These are phyloP conservation scores for Cenchrus americanus DNA, from an alignment of 176 grass and related monocot species.

Conservation along the genomic window DNA sequence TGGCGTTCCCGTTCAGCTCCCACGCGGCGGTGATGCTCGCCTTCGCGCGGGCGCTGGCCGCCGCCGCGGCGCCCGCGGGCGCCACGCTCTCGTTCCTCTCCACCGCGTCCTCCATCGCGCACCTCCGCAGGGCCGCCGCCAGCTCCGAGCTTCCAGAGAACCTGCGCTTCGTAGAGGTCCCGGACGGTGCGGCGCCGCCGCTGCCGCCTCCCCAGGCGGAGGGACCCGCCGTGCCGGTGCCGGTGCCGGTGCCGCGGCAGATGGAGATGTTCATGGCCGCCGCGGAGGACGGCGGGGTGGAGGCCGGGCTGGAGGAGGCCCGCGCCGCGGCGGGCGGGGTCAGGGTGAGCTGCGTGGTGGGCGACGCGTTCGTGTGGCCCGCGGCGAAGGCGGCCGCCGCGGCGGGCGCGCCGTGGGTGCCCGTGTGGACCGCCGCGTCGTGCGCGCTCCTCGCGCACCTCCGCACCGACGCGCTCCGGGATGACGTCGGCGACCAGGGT, in stretches of 20 bases:
- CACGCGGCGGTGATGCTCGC: slow-evolving; percentile 54
- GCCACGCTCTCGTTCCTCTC: slow-evolving; percentile 50
- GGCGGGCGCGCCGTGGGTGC: slow-evolving; percentile 39
- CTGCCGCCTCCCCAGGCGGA: accelerated
- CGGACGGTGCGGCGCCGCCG: slow-evolving; percentile 4
- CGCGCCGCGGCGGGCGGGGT: neutral
- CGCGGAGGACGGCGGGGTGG: slow-evolving; percentile 35
- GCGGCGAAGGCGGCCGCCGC: slow-evolving; percentile 52
- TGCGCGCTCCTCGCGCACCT: slow-evolving; percentile 51
- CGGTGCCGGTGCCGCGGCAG: slow-evolving; percentile 4
- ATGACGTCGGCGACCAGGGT: slow-evolving; percentile 49
- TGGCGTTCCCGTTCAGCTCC: slow-evolving; percentile 71
- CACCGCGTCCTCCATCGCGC: slow-evolving; percentile 18
- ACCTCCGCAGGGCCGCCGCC: neutral
- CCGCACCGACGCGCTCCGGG: slow-evolving; percentile 56
- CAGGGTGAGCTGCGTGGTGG: slow-evolving; percentile 59
- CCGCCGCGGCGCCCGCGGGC: slow-evolving; percentile 10
- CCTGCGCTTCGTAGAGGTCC: slow-evolving; percentile 49
- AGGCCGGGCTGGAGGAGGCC: slow-evolving; percentile 42
- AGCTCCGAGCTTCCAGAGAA: neutral
- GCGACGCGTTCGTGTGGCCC: slow-evolving; percentile 66
- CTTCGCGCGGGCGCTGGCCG: slow-evolving; percentile 54
- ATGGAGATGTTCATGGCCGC: slow-evolving; percentile 56
- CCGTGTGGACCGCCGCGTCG: slow-evolving; percentile 53
- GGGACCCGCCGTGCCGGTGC: neutral